phyloP scores from a whole-genome alignment of 192 early-diverging fungal genomes.

The Phlyctochytrium arcticum region DNA sequence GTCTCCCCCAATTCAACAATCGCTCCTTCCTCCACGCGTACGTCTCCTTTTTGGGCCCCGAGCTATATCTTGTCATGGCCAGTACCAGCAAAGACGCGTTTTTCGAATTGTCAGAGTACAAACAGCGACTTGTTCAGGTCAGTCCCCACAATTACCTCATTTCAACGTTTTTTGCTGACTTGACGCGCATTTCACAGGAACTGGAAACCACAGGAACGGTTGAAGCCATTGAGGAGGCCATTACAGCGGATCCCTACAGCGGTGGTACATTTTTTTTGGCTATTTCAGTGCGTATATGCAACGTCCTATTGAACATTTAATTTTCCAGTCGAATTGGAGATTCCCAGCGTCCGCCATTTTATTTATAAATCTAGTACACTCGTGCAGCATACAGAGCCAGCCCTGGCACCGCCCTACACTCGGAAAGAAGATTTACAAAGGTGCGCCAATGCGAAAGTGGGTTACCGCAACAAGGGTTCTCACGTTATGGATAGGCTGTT shows the following conservation, averaged over 20 bases:
- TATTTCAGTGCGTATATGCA: too few relatives aligned
- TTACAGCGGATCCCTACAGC: constrained; percentile 26
- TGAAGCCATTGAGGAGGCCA: constrained; percentile 29
- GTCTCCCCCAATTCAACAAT: constrained; percentile 83
- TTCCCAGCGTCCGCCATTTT: constrained; percentile 70
- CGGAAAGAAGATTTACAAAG: constrained; percentile 45
- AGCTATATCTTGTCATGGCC: constrained; percentile 71
- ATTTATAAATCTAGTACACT: constrained; percentile 59
- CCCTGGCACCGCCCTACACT: constrained; percentile 56
- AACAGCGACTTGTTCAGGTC: constrained; percentile 60
- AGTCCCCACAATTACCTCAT: not conserved
- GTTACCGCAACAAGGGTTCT: not conserved
- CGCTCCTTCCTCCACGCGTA: constrained; percentile 86
- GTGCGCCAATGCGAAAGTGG: constrained; percentile 14
- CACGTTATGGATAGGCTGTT: constrained; percentile 10
- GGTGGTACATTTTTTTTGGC: too few relatives aligned
- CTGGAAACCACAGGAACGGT: constrained; percentile 11
- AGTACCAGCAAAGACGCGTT: constrained; percentile 82
- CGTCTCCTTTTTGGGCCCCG: constrained; percentile 67
- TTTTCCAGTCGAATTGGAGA: constrained; percentile 51
- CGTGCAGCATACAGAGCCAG: constrained; percentile 66
- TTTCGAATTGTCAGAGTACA: constrained; percentile 69
- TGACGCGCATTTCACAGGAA: not conserved
- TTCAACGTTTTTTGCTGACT: not conserved
- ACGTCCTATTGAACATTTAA: too few relatives aligned